Evolutionary conservation across 2,329 filamentous ascomycete species (phyloP).

Genomic region (Alternaria metachromatica): DNA sequence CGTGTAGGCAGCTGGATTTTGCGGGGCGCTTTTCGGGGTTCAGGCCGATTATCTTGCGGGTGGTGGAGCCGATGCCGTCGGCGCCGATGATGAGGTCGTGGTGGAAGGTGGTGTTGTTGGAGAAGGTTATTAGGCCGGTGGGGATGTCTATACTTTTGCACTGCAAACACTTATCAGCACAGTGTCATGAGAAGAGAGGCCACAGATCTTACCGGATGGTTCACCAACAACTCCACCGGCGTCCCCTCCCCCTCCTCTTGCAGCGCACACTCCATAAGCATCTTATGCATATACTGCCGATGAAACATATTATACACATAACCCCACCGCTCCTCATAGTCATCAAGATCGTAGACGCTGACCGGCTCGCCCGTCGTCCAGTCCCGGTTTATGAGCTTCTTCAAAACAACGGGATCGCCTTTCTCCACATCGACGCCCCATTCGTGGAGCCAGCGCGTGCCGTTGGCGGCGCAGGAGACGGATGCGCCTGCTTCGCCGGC

Average conservation of each 20-base stretch:
- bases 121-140: conserved; percentile 47
- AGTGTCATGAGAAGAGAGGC: too few species aligned
- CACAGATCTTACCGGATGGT: conserved; percentile 52
- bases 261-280: conserved; percentile 67
- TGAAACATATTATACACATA: conserved; percentile 72
- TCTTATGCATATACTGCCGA: conserved; percentile 70
- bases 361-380: conserved; percentile 73
- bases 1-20: conserved; percentile 67
- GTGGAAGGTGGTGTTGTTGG: conserved; percentile 56
- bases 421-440: conserved; percentile 70
- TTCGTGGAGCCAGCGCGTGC: conserved; percentile 72
- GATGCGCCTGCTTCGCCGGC: conserved; percentile 68
- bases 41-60: conserved; percentile 69
- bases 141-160: conserved; percentile 61
- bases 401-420: conserved; percentile 69
- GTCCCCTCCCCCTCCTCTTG: conserved; percentile 60
- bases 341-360: conserved; percentile 67
- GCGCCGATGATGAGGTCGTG: conserved; percentile 70
- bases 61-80: conserved; percentile 71
- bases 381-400: conserved; percentile 72
- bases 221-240: conserved; percentile 62
- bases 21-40: conserved; percentile 65
- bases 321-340: conserved; percentile 71
- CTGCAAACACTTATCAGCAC: conserved; percentile 22
- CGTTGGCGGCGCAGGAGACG: conserved; percentile 68